These are phyloP conservation scores for Fraxinus latifolia DNA, from an alignment of 305 asterid genomes.

Conservation along the genomic window DNA sequence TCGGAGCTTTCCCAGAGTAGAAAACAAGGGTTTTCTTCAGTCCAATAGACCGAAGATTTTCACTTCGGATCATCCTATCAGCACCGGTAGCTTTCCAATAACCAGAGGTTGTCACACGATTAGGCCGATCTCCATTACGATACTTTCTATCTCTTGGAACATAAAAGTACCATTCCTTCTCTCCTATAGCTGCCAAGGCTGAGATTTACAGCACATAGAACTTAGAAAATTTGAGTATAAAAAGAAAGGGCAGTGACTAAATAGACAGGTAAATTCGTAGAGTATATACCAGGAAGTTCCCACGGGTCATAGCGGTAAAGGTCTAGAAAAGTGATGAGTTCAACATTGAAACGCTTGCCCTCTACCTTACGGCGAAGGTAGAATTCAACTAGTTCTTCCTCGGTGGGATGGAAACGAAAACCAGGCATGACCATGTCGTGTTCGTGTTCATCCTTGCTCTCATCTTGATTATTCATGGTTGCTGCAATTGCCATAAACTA, in stretches of 20 bases:
- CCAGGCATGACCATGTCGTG: conserved; percentile 92
- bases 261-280: neutral
- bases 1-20: conserved; percentile 88
- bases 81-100: conserved; percentile 98
- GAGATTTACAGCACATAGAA: neutral
- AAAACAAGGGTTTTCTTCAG: conserved; percentile 91
- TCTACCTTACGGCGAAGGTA: conserved; percentile 95
- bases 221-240: neutral
- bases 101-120: conserved; percentile 85
- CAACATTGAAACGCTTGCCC: conserved; percentile 89
- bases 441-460: conserved; percentile 47
- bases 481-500: conserved; percentile 51
- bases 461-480: conserved; percentile 41
- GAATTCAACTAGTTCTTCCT: conserved; percentile 84
- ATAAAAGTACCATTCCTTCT: conserved; percentile 89
- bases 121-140: conserved; percentile 85
- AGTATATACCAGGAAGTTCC: conserved; percentile 82
- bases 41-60: conserved; percentile 59
- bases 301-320: conserved; percentile 94
- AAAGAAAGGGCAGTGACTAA: neutral
- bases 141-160: conserved; percentile 87
- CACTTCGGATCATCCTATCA: conserved; percentile 70
- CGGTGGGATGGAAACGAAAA: conserved; percentile 88
- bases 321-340: conserved; percentile 83
- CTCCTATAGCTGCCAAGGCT: conserved; percentile 93